Base-by-base conservation (phyloP, 495 filamentous ascomycete genomes). In the Letharia columbiana region DNA sequence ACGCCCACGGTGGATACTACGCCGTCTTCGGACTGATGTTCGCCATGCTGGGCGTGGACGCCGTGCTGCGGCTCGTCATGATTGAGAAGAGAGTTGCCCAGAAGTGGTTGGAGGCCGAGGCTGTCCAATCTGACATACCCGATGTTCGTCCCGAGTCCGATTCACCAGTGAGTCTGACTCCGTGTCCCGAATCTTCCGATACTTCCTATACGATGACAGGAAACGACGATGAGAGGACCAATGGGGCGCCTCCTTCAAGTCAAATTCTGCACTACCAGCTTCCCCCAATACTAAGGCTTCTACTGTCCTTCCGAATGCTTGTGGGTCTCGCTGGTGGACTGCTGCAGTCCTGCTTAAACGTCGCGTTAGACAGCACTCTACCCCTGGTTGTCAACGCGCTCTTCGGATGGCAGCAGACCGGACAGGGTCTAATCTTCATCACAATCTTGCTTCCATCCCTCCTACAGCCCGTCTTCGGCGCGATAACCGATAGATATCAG, bases 351-450 rank as follows among this genome's bases (percentile, higher is more conserved):
- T 73, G 80, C n/a, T 73, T 87, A 10, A 73, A 85, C 73, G 83
- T 84, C 23, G 61, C 74, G 18, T 79, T 82, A 62, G 81, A 83
- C 67, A 70, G 75, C n/a, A 75, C 76, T 9, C 68, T 89, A 12
- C 84, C 87, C 17, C 71, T 88, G 2, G 80, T 79, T 61, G 80
- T 84, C 13, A 73, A 79, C 61, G 68, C 72, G 4, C 78, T 75
- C 11, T 89, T 89, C 65, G 67, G 74, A 64, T 89, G 83, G 82
- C 74, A 78, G 56, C 80, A 86, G 6, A 80, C 76, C 0, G 85
- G 83, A 15, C 83, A 84, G 10, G 87, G 86, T 11, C 75, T 89
- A 5, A 74, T 87, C n/a, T 89, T 89, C 71, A 76, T 89, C 2
- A 78, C 83, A 4, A 23, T 87, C 33, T 79, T 85, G 61, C 66